Conservation (phyloP, 2,329 filamentous ascomycete species). For the Diaporthe longicolla region DNA sequence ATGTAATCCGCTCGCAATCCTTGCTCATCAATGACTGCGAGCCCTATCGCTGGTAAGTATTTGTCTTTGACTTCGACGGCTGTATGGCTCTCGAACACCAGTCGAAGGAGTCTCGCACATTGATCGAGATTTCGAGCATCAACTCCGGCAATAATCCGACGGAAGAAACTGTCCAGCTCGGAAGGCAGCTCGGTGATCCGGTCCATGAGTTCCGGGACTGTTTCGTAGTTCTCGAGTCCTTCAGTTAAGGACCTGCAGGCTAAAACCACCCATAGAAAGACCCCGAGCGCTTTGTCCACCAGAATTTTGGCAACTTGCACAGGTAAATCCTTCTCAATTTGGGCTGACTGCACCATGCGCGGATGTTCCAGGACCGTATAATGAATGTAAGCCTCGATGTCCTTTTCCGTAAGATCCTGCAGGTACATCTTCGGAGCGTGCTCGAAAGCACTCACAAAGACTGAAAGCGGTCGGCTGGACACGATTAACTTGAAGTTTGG, state of each 20-base stretch:
- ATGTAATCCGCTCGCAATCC: not conserved
- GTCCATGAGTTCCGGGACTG: not conserved
- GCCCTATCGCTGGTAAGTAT: not conserved
- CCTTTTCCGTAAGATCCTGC: not conserved
- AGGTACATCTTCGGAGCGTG: not conserved
- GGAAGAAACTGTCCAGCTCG: not conserved
- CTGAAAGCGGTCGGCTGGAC: not conserved
- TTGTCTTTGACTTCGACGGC: fast-evolving
- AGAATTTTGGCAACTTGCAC: not conserved
- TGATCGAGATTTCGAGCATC: not conserved
- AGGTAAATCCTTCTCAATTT: not conserved
- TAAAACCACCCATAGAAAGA: not conserved
- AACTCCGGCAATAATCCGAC: not conserved
- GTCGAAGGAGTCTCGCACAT: not conserved
- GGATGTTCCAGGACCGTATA: not conserved
- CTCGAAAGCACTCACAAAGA: not conserved
- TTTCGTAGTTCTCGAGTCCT: not conserved
- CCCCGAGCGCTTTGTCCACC: not conserved
- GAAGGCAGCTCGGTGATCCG: not conserved
- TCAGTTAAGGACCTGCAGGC: not conserved
- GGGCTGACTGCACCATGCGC: not conserved
- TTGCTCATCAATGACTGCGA: not conserved
- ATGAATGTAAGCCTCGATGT: not conserved
- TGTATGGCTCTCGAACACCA: not conserved
- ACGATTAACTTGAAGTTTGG: not conserved